Base-by-base conservation (phyloP, 2,329 filamentous ascomycete genomes). In the Aureobasidium uvarum region DNA sequence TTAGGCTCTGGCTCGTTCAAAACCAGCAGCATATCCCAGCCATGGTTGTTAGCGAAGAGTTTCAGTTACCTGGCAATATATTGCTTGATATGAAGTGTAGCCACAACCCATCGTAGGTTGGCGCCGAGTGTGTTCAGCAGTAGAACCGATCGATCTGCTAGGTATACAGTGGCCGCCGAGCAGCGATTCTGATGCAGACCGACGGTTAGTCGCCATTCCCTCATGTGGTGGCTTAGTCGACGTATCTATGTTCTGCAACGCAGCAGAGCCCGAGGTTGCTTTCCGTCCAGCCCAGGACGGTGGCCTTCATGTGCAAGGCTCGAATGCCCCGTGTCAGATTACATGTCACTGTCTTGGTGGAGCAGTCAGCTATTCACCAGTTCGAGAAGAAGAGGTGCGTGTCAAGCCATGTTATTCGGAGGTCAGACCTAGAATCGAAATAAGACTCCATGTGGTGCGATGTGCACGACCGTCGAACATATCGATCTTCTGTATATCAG, bases 111-210 rank as follows among this genome's bases (percentile, higher is more conserved):
- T 33, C 31, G 50, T n/a, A 33, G 10, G 11, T 43, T 33, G 33
- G 54, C 54, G 54, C 54, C 45, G 25, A 58, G 54, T 28, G 18
- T 8, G 18, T 38, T 33, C 54, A 33, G 39, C 38, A 33, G 54
- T 20, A 56, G 23, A 20, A 8, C 20, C 11, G 50, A 36, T 36
- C 28, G 46, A 31, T 50, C 14, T 11, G 18, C 14, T n/a, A 23
- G 16, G 25, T 18, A n/a, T 50, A 16, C 46, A 50, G 28, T 48
- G 18, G 25, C 14, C 46, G 46, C 46, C 46, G 13, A 28, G 45
- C 20, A 25, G 23, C 18, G 25, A 25, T 18, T 28, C 28, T 25
- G 28, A 31, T 18, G 28, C 18, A 33, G 48, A 51, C 25, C 48
- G 16, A n/a, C 48, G 6, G 14, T n/a, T 3, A 31, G 14, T 33